Percentiles rank a stretch among this genome's conserved stretches.
phyloP scores from a whole-genome alignment of 371 early-diverging fungal genomes.

The Quaeritorhiza haematococci region DNA sequence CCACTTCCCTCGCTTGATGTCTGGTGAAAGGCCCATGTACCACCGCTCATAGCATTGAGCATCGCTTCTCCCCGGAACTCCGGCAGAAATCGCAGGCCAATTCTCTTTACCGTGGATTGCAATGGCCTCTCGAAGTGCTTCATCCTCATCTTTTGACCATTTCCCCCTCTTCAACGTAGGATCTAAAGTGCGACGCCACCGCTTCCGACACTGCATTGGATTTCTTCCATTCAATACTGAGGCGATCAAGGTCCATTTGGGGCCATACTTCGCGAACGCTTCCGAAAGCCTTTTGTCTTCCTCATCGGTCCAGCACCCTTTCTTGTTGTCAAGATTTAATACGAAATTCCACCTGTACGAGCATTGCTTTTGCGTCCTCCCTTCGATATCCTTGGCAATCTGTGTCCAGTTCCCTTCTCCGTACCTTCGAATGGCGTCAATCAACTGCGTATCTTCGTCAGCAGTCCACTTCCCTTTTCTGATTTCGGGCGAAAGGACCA shows the following conservation, averaged over 20 bases:
- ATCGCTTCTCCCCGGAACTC: too few species aligned
- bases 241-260: conserved; percentile 57
- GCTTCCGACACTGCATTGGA: conserved; percentile 69
- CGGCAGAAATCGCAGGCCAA: too few species aligned
- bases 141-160: background rate
- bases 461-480: background rate
- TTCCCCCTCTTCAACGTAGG: conserved; percentile 38
- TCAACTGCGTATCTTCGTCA: background rate
- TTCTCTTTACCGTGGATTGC: too few species aligned
- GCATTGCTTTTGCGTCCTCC: conserved; percentile 2
- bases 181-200: conserved; percentile 69
- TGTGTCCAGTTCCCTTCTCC: background rate
- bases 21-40: too few species aligned
- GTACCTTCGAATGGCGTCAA: background rate
- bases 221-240: conserved; percentile 54
- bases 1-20: too few species aligned
- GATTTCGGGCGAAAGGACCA: background rate
- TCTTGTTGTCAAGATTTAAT: conserved; percentile 54
- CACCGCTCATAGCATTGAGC: too few species aligned
- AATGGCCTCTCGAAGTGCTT: too few species aligned
- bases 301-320: conserved; percentile 62
- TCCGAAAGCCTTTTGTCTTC: conserved; percentile 52
- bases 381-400: background rate
- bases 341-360: conserved; percentile 33
- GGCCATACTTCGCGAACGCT: conserved; percentile 23